These are phyloP conservation scores for Apocynum venetum DNA, from an alignment of 257 asterid genomes.

Conservation along the genomic window DNA sequence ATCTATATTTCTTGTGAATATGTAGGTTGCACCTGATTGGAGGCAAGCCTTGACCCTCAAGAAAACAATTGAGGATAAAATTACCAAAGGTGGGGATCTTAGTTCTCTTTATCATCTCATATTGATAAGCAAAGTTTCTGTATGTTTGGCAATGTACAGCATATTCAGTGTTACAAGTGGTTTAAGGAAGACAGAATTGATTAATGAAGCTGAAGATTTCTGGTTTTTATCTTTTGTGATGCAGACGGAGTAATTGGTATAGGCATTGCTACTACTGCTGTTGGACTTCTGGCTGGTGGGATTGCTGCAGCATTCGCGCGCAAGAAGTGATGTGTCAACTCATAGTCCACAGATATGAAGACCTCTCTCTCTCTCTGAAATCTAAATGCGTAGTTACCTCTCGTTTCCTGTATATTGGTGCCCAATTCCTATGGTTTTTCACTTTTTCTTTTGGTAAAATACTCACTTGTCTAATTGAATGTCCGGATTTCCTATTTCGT, in stretches of 20 bases:
- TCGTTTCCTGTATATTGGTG: neutral
- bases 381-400: neutral
- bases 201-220: neutral
- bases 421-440: neutral
- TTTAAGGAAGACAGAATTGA: neutral
- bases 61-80: conserved; percentile 82
- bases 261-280: conserved; percentile 86
- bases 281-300: conserved; percentile 81
- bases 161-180: neutral
- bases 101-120: neutral
- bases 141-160: neutral
- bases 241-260: conserved; percentile 81
- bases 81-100: conserved; percentile 52
- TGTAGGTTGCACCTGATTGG: conserved; percentile 81
- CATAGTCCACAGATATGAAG: neutral
- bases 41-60: conserved; percentile 80
- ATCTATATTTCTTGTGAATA: neutral
- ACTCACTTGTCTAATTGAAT: too few species aligned
- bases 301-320: conserved; percentile 68
- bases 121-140: neutral
- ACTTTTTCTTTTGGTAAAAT: too few species aligned
- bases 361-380: neutral
- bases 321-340: conserved; percentile 50
- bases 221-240: conserved; percentile 2
- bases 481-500: too few species aligned